phyloP scores from a whole-genome alignment of 83 land plant species.

The Picea abies region DNA sequence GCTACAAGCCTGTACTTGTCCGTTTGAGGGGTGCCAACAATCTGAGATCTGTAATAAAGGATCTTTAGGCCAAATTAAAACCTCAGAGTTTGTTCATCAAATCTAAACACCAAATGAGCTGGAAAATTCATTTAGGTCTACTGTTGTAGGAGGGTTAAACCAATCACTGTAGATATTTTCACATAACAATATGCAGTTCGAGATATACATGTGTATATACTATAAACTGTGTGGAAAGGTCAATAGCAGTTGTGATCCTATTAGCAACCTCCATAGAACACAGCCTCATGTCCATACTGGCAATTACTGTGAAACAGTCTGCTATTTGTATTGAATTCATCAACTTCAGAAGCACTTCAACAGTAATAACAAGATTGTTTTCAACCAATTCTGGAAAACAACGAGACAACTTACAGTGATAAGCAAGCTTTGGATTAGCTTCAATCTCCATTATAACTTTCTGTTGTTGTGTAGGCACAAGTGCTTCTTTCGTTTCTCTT shows the following conservation, averaged over 20 bases:
- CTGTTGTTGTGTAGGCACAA: slow-evolving; percentile 81
- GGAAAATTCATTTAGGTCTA: no score
- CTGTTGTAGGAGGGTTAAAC: no score
- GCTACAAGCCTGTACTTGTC: no score
- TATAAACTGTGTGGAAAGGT: slow-evolving; percentile 94
- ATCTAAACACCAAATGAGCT: no score
- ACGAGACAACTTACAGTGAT: background rate
- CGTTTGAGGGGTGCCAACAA: no score
- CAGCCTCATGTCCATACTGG: slow-evolving; percentile 97
- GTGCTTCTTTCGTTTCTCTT: slow-evolving; percentile 53
- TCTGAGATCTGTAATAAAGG: no score
- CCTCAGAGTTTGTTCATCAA: no score
- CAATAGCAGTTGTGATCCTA: slow-evolving; percentile 88
- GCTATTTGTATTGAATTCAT: slow-evolving; percentile 89
- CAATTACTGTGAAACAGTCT: slow-evolving; percentile 85
- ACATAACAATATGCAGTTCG: slow-evolving; percentile 90
- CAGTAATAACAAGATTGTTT: slow-evolving; percentile 89
- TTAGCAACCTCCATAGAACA: slow-evolving; percentile 99
- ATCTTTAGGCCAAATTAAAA: no score
- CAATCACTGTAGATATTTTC: slow-evolving; percentile 36
- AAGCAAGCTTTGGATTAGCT: slow-evolving; percentile 8
- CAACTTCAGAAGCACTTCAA: slow-evolving; percentile 83
- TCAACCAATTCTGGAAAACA: slow-evolving; percentile 61
- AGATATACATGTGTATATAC: slow-evolving; percentile 83
- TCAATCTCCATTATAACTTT: background rate